Percentiles rank a stretch among this genome's conserved stretches.
Evolutionary conservation across 192 early-diverging fungal genomes (phyloP).

Genomic region (Coemansia sp.): DNA sequence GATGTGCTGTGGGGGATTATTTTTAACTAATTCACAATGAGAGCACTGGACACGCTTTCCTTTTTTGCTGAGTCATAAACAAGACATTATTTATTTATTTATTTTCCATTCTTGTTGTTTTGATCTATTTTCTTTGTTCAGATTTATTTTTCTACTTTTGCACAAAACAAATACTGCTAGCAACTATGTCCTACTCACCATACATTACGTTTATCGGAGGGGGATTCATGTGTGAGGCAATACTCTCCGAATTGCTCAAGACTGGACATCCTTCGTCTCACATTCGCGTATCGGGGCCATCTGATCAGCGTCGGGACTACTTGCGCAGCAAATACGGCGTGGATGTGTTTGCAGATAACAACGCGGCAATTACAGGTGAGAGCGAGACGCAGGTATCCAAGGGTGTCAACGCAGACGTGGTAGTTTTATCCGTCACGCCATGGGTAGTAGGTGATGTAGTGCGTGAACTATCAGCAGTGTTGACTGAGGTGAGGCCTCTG

Average conservation of each 20-base stretch:
- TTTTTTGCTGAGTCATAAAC: too few relatives aligned
- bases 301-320: constrained; percentile 61
- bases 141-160: too few relatives aligned
- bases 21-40: too few relatives aligned
- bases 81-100: too few relatives aligned
- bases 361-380: constrained; percentile 57
- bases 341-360: constrained; percentile 62
- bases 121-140: too few relatives aligned
- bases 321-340: constrained; percentile 66
- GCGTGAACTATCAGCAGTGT: constrained; percentile 51
- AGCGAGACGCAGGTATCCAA: constrained; percentile 10
- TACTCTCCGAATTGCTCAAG: constrained; percentile 82
- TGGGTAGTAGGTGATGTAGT: constrained; percentile 79
- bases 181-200: too few relatives aligned
- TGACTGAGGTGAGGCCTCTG: constrained; percentile 61
- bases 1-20: too few relatives aligned
- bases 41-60: too few relatives aligned
- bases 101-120: too few relatives aligned
- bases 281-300: constrained; percentile 81
- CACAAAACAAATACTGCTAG: too few relatives aligned
- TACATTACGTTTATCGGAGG: constrained; percentile 79
- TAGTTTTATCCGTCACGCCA: constrained; percentile 89
- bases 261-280: constrained; percentile 66
- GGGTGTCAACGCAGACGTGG: constrained; percentile 53
- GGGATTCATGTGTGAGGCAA: constrained; percentile 94